These are phyloP conservation scores for Nitzschia palea DNA, from an alignment of 108 stramenopile species.

Conservation along the genomic window DNA sequence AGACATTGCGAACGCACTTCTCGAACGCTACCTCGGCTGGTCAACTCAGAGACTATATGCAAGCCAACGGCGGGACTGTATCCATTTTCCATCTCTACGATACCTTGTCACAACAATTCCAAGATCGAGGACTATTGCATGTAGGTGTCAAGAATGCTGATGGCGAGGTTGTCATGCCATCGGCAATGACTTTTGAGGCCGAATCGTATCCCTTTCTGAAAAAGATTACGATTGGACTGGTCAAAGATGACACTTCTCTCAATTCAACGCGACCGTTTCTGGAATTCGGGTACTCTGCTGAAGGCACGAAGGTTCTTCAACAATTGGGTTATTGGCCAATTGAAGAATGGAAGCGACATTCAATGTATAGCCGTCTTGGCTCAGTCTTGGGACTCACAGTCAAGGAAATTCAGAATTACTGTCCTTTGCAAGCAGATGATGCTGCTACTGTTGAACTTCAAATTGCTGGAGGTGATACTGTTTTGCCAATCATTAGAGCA, in stretches of 20 bases:
- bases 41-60: neutral
- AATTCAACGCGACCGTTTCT: neutral
- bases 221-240: neutral
- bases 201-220: constrained; percentile 11
- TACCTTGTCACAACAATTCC: neutral
- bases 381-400: neutral
- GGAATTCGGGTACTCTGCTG: constrained; percentile 4
- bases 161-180: constrained; percentile 6
- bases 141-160: neutral
- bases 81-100: neutral
- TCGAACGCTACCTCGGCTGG: neutral
- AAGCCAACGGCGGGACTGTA: constrained; percentile 6
- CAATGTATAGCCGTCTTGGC: constrained; percentile 4
- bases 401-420: neutral
- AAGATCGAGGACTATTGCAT: neutral
- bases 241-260: neutral
- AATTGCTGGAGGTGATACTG: constrained; percentile 23
- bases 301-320: neutral
- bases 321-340: constrained; percentile 6
- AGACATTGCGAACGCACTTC: constrained; percentile 1
- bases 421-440: neutral
- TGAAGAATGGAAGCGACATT: neutral
- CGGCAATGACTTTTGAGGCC: constrained; percentile 5
- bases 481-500: constrained; percentile 11
- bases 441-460: neutral